Base-by-base conservation (phyloP, 345 rosid genomes). In the Mangifera indica region DNA sequence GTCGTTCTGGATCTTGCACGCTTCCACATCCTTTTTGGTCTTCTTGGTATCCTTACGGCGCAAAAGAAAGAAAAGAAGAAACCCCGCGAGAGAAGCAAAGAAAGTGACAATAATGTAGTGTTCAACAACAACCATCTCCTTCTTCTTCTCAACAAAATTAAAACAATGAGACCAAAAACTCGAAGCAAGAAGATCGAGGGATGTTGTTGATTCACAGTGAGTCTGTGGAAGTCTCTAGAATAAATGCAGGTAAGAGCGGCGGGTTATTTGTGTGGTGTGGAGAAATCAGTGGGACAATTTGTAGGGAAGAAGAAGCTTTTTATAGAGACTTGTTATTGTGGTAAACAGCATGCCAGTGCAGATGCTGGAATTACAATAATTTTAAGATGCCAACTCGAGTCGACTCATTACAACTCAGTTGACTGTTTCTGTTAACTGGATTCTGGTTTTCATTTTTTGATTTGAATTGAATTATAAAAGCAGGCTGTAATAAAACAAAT, bases 11-110 rank as follows among this genome's bases (percentile, higher is more conserved):
- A 60, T 63, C 58, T 55, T 63, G 63, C 20, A 22, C 29, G 60
- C 24, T 60, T 48, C 10, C 1, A 15, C 10, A 21, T 20, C 73
- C 52, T 55, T 69, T 25, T 11, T 69, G 1, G 25, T 56, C 75
- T 60, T 71, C 12, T 63, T 78, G n/a, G 42, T 67, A 45, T 53
- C 40, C 17, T 29, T 55, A 7, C 29, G 82, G 11, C 81, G 77
- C 21, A 88, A 69, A 77, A 75, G 20, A 78, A 7, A 71, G 56
- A 79, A 70, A 7, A 83, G n/a, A 44, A 75, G 29, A 66, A 72
- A 69, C 62, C 68, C 82, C 20, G 79, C 20, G 15, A 85, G 75
- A 60, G 79, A 79, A 7, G 76, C 81, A 42, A 77, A 71, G 63
- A 74, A 72, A 56, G 82, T 78, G 20, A 75, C 82, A 42, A 69